Conservation (phyloP, 179 eudicot genomes). For the Sideroxylon spinosum region DNA sequence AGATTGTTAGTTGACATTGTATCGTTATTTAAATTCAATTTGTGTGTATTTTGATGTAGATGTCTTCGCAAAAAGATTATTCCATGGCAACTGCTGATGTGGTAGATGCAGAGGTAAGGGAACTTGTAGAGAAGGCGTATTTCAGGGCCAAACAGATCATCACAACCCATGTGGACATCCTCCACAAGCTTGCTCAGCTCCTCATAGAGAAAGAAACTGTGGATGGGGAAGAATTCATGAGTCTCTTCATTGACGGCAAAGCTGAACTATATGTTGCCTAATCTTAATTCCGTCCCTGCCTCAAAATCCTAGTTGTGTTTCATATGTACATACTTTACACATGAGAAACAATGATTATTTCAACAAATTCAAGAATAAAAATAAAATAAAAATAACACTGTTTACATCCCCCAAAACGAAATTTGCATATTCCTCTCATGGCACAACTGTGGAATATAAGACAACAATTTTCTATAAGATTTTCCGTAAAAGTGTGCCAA, state of each 20-base stretch:
- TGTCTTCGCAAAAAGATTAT: constrained; percentile 89
- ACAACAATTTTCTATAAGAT: too few relatives aligned
- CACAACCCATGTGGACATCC: constrained; percentile 82
- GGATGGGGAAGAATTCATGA: constrained; percentile 97
- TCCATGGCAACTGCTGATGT: constrained; percentile 96
- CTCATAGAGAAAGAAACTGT: constrained; percentile 96
- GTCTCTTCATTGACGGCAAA: constrained; percentile 94
- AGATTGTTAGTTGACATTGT: neutral
- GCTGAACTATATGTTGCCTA: constrained; percentile 72
- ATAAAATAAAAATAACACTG: neutral
- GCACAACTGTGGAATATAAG: too few relatives aligned
- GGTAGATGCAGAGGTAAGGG: constrained; percentile 86
- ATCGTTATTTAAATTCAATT: neutral
- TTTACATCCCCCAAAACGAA: neutral
- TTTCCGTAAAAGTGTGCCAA: too few relatives aligned
- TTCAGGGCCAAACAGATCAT: constrained; percentile 62
- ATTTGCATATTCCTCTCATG: too few relatives aligned
- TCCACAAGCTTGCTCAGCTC: constrained; percentile 82
- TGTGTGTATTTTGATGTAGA: constrained; percentile 28
- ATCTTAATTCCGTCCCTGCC: constrained; percentile 3
- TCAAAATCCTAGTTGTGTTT: constrained; percentile 17
- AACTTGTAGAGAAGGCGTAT: constrained; percentile 78
- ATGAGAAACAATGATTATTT: neutral
- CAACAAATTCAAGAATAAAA: neutral
- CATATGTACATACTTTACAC: neutral